Conservation (phyloP, 2,329 filamentous ascomycete genomes). For the Pseudocercospora ulei region DNA sequence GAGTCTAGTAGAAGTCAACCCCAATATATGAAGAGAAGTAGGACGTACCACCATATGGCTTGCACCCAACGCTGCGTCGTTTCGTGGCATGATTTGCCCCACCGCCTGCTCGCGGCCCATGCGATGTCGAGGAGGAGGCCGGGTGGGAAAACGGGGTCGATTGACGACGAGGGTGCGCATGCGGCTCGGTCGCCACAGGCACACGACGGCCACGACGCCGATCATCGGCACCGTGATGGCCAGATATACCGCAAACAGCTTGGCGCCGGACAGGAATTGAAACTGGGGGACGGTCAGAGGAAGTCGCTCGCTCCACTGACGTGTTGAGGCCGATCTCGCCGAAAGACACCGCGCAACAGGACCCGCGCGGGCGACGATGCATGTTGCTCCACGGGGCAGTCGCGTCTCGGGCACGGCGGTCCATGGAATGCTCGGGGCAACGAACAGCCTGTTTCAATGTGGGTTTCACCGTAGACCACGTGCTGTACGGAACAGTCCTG, state of each 20-base stretch:
- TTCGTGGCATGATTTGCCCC: no score
- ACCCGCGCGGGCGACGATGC: no score
- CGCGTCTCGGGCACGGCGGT: no score
- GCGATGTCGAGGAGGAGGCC: no score
- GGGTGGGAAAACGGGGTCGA: slow-evolving; percentile 6
- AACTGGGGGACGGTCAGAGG: slow-evolving; percentile 20
- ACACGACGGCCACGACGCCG: slow-evolving; percentile 16
- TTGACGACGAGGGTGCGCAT: no score
- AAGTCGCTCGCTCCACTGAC: slow-evolving; percentile 15
- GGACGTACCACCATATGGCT: no score
- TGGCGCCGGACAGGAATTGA: slow-evolving; percentile 15
- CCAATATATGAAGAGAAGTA: no score
- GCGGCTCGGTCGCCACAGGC: slow-evolving; percentile 10
- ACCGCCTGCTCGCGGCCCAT: no score
- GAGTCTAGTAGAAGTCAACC: no score
- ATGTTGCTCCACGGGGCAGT: background rate
- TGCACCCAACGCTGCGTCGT: no score
- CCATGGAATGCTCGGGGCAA: no score
- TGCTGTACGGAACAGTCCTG: background rate
- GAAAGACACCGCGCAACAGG: slow-evolving; percentile 14
- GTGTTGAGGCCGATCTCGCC: slow-evolving; percentile 15
- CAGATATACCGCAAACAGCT: slow-evolving; percentile 20
- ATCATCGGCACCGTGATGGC: slow-evolving; percentile 22
- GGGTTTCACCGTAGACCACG: background rate
- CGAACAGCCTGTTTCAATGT: no score